Evolutionary conservation across 2,329 filamentous ascomycete species (phyloP).

Genomic region (Pseudocercospora cruenta): DNA sequence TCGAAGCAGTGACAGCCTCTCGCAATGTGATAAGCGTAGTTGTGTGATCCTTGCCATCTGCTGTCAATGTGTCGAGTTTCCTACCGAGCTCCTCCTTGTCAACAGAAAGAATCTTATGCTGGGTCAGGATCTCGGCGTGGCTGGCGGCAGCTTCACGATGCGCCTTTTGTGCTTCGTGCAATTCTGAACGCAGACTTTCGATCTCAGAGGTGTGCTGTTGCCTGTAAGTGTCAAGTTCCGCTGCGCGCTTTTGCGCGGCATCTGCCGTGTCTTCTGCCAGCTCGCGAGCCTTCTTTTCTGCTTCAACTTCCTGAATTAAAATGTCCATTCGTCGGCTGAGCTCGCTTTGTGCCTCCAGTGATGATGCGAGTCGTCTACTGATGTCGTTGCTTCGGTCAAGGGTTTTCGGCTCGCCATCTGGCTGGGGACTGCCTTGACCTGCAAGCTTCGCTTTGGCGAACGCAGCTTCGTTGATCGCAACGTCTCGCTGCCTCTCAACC

Average conservation of each 20-base stretch:
- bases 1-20: conserved; percentile 76
- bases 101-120: conserved; percentile 75
- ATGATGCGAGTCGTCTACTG: conserved; percentile 78
- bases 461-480: conserved; percentile 90
- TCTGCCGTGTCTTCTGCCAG: conserved; percentile 86
- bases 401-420: conserved; percentile 54
- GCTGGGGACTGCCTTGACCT: conserved; percentile 66
- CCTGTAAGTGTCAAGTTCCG: conserved; percentile 80
- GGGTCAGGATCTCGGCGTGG: conserved; percentile 74
- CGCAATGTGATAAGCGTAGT: conserved; percentile 74
- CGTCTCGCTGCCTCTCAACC: conserved; percentile 90
- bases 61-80: conserved; percentile 68
- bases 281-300: conserved; percentile 78
- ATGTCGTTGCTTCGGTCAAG: conserved; percentile 74
- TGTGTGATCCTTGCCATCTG: conserved; percentile 70
- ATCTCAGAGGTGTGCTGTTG: conserved; percentile 83
- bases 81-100: conserved; percentile 78
- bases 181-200: conserved; percentile 80
- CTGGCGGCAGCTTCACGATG: conserved; percentile 80
- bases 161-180: conserved; percentile 77
- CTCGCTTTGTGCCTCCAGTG: conserved; percentile 77
- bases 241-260: conserved; percentile 79
- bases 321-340: conserved; percentile 76
- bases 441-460: conserved; percentile 93
- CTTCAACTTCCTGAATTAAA: conserved; percentile 70